phyloP scores from a whole-genome alignment of 1,284 basidiomycete genomes.

The Ganoderma lucidum region DNA sequence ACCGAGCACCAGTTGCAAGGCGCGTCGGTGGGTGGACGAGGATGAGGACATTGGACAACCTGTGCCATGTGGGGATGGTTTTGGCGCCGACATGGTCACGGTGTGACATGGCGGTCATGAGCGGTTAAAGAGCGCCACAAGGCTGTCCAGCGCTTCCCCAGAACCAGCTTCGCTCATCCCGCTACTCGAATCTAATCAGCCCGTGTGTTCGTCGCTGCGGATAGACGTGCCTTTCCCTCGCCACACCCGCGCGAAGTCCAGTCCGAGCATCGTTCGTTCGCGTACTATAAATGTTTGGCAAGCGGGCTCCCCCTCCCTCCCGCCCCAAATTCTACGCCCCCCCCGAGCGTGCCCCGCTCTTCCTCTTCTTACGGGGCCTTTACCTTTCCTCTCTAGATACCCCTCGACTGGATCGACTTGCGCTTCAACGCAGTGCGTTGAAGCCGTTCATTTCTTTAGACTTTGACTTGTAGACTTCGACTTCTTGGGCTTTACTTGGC shows the following conservation, averaged over 20 bases:
- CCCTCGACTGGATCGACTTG: slow-evolving; percentile 14
- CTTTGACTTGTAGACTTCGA: background rate
- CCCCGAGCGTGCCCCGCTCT: background rate
- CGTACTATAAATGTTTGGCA: slow-evolving; percentile 3
- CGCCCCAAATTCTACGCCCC: background rate
- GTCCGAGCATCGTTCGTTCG: background rate
- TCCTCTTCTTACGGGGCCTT: slow-evolving; percentile 6
- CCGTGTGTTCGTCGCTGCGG: background rate
- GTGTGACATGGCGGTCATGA: background rate
- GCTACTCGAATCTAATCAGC: slow-evolving; percentile 6
- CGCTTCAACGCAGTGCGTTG: slow-evolving; percentile 23
- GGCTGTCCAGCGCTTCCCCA: background rate
- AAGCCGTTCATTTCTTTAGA: slow-evolving; percentile 10
- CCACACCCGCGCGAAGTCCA: background rate
- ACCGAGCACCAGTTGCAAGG: background rate
- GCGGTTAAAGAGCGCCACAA: background rate
- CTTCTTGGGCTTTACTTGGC: background rate
- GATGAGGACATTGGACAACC: background rate
- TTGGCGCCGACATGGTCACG: background rate
- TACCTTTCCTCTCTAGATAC: slow-evolving; percentile 6
- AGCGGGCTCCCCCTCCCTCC: background rate
- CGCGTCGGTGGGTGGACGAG: background rate
- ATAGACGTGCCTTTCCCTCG: slow-evolving; percentile 10
- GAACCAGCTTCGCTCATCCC: background rate
- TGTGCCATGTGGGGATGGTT: background rate